A percentile compares a stretch with the other conserved stretches of the same genome.
These are phyloP conservation scores for Silene uniflora DNA, from an alignment of 148 eudicot species.

Conservation along the genomic window DNA sequence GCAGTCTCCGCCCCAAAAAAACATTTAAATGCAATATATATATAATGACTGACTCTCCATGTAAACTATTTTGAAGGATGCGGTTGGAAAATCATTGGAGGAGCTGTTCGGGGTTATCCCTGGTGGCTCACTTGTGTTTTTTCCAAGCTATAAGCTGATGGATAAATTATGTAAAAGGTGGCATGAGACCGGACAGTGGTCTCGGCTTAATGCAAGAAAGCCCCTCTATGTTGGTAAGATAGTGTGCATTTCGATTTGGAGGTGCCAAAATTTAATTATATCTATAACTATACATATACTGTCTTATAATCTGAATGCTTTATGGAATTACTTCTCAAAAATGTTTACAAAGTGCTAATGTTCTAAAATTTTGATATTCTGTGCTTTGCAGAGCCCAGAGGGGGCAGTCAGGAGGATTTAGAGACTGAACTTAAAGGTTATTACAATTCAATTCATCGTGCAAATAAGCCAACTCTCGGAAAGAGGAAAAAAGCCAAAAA, in stretches of 20 bases:
- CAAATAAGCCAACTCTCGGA: constrained; percentile 43
- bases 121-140: constrained; percentile 89
- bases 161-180: constrained; percentile 86
- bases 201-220: constrained; percentile 69
- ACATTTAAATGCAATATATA: background rate
- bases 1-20: no score
- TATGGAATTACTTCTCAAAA: no score
- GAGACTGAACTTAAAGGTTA: constrained; percentile 68
- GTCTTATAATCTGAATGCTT: background rate
- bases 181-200: constrained; percentile 96
- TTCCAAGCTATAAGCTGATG: constrained; percentile 97
- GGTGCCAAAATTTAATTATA: background rate
- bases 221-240: constrained; percentile 78
- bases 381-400: constrained; percentile 71
- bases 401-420: constrained; percentile 80
- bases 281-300: background rate
- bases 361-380: background rate
- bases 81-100: constrained; percentile 73
- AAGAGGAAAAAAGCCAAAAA: constrained; percentile 65
- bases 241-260: background rate
- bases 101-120: constrained; percentile 81
- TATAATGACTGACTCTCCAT: constrained; percentile 15
- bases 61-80: constrained; percentile 58
- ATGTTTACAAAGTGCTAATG: background rate
- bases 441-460: constrained; percentile 53